These are phyloP conservation scores for Gigaspora rosea DNA, from an alignment of 192 early-diverging fungal genomes.

Conservation along the genomic window DNA sequence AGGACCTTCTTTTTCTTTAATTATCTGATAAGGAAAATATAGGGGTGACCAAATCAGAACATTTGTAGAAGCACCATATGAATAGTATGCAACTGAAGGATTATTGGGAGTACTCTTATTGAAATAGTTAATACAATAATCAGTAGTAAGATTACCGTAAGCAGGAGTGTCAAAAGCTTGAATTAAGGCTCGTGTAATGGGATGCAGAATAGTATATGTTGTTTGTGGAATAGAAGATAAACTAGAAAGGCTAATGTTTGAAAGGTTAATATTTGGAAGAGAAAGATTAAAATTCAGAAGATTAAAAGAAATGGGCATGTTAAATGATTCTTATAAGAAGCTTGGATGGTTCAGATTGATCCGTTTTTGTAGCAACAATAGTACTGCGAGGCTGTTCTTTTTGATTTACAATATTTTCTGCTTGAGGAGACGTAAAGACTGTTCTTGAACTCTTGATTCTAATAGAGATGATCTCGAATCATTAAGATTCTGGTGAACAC, in stretches of 20 bases:
- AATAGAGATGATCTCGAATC: too few relatives aligned
- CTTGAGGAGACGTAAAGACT: too few relatives aligned
- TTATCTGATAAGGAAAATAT: constrained; percentile 76
- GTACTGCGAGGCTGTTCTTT: too few relatives aligned
- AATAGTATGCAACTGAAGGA: constrained; percentile 75
- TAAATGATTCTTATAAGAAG: too few relatives aligned
- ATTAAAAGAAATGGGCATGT: too few relatives aligned
- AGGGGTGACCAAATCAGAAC: constrained; percentile 72
- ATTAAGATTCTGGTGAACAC: too few relatives aligned
- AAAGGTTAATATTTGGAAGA: too few relatives aligned
- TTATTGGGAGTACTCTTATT: constrained; percentile 85
- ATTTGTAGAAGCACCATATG: constrained; percentile 74
- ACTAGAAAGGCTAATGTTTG: constrained; percentile 20
- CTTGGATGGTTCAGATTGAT: too few relatives aligned
- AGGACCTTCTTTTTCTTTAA: constrained; percentile 75
- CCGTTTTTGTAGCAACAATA: too few relatives aligned
- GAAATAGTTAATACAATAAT: constrained; percentile 83
- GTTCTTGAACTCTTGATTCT: too few relatives aligned
- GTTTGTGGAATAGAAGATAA: constrained; percentile 40
- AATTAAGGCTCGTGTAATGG: constrained; percentile 55
- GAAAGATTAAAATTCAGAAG: too few relatives aligned
- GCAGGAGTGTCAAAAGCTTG: constrained; percentile 86
- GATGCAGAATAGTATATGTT: constrained; percentile 35
- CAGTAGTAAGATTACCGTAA: constrained; percentile 87
- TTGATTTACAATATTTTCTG: too few relatives aligned